Percentiles rank a stretch among this genome's conserved stretches.
Evolutionary conservation across 257 asterid genomes (phyloP).

Genomic region (Nyctanthes arbortristis): DNA sequence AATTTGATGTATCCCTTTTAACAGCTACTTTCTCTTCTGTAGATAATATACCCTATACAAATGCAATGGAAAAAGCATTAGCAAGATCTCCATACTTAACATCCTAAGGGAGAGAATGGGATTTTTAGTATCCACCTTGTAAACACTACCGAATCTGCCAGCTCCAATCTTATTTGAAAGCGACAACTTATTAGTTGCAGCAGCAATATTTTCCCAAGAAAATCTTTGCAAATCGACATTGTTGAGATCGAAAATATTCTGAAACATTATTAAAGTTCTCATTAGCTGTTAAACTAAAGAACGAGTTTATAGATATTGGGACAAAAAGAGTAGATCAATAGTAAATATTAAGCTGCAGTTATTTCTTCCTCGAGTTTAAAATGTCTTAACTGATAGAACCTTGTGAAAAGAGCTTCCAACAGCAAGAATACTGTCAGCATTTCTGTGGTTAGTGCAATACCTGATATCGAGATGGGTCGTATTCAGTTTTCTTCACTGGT

Average conservation of each 20-base stretch:
- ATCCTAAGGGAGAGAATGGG: background rate
- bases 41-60: conserved; percentile 17
- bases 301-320: background rate
- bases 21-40: conserved; percentile 22
- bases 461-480: conserved; percentile 6
- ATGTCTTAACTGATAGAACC: background rate
- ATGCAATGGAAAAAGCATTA: background rate
- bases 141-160: conserved; percentile 8
- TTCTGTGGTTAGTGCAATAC: conserved; percentile 5
- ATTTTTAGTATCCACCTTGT: conserved; percentile 15
- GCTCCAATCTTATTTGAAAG: conserved; percentile 2
- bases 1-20: background rate
- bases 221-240: background rate
- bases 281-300: background rate
- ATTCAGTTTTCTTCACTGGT: conserved; percentile 23
- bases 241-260: conserved; percentile 14
- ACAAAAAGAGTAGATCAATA: background rate
- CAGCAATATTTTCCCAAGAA: conserved; percentile 20
- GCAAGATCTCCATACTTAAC: background rate
- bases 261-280: background rate
- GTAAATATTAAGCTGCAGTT: background rate
- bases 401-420: background rate
- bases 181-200: conserved; percentile 25
- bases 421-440: background rate
- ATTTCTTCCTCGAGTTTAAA: background rate